Conservation (phyloP, 2,329 filamentous ascomycete species). For the Trichoderma harzianum region DNA sequence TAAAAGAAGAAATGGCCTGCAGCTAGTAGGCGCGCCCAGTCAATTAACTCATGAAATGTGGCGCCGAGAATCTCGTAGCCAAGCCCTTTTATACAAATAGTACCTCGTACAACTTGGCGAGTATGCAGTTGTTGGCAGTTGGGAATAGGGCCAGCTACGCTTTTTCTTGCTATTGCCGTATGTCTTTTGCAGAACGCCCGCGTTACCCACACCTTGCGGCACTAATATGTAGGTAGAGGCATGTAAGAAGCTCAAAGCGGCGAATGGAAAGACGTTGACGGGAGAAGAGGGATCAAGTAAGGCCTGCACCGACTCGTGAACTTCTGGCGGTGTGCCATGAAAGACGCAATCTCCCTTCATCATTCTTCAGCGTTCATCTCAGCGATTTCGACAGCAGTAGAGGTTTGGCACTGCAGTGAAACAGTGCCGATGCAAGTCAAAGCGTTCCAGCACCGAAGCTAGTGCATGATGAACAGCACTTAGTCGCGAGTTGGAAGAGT, state of each 20-base stretch:
- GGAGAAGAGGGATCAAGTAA: background rate
- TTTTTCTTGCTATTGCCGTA: background rate
- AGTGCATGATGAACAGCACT: background rate
- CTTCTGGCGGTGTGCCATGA: background rate
- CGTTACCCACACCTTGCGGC: background rate
- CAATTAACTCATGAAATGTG: background rate
- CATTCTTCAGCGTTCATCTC: background rate
- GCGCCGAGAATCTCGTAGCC: background rate
- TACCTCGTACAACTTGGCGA: background rate
- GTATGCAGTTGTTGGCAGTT: background rate
- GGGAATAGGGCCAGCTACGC: background rate
- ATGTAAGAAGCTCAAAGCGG: conserved; percentile 8
- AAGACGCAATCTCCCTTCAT: background rate
- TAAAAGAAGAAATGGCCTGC: background rate
- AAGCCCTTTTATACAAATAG: background rate
- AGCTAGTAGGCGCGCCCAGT: background rate
- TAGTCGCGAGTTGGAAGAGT: background rate
- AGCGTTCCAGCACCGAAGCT: background rate
- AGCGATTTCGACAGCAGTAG: background rate
- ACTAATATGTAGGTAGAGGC: background rate
- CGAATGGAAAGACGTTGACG: background rate
- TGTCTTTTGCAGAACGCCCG: background rate
- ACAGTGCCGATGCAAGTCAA: background rate
- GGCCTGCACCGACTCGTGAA: background rate
- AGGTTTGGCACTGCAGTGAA: background rate